phyloP scores from a whole-genome alignment of 2,329 filamentous ascomycete genomes.

The Cadophora sp. region DNA sequence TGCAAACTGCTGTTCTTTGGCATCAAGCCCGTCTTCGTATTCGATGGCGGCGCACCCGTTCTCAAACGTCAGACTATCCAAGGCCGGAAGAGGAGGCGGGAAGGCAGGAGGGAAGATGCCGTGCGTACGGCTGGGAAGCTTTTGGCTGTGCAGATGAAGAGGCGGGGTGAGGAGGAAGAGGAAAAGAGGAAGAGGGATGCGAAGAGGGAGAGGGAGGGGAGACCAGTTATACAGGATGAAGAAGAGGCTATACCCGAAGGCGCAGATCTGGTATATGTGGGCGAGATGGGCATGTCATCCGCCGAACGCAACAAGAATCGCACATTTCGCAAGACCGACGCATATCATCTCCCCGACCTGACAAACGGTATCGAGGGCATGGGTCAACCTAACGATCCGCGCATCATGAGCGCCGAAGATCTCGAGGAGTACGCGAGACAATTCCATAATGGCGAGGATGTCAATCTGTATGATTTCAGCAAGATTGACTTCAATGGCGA shows the following conservation, averaged over 20 bases:
- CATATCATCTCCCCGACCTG: conserved; percentile 92
- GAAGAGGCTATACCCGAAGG: conserved; percentile 72
- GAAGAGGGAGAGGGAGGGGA: conserved; percentile 50
- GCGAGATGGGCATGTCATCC: conserved; percentile 83
- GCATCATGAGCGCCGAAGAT: conserved; percentile 96
- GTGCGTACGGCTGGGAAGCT: conserved; percentile 89
- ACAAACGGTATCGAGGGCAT: conserved; percentile 80
- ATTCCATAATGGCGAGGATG: conserved; percentile 90
- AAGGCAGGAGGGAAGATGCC: conserved; percentile 92
- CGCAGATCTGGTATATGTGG: conserved; percentile 82
- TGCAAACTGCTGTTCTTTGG: conserved; percentile 98
- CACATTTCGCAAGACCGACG: conserved; percentile 89
- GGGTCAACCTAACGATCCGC: conserved; percentile 88
- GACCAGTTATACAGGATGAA: conserved; percentile 55
- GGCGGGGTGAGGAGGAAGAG: conserved; percentile 84
- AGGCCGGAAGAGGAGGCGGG: conserved; percentile 77
- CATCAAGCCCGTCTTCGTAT: conserved; percentile 96
- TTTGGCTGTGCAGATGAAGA: conserved; percentile 92
- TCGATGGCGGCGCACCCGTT: conserved; percentile 91
- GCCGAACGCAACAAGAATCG: conserved; percentile 77
- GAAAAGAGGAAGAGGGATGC: conserved; percentile 59
- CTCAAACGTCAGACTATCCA: conserved; percentile 92
- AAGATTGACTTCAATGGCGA: conserved; percentile 98
- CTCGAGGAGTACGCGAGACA: conserved; percentile 92
- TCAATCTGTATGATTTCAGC: conserved; percentile 92